These are phyloP conservation scores for Candida palmyrensis DNA, from an alignment of 805 yeast genomes.

Conservation along the genomic window DNA sequence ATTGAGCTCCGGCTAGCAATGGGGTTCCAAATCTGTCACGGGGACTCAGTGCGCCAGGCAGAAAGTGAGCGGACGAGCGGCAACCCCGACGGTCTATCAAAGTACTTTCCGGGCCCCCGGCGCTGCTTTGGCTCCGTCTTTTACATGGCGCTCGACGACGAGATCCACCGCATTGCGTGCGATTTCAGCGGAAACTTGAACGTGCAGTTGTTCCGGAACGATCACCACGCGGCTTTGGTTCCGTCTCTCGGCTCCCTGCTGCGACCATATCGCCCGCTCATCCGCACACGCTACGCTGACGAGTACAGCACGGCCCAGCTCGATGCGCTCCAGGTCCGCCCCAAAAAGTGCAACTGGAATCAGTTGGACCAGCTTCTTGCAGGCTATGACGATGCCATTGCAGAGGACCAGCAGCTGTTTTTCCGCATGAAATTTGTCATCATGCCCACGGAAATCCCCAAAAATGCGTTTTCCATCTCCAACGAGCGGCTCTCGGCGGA, in stretches of 20 bases:
- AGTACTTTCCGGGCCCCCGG: slow-evolving; percentile 43
- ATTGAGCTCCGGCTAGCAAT: slow-evolving; percentile 72
- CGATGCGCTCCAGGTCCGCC: slow-evolving; percentile 48
- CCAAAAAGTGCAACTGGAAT: slow-evolving; percentile 76
- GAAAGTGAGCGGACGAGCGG: slow-evolving; percentile 61
- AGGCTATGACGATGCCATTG: slow-evolving; percentile 75
- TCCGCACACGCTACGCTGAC: slow-evolving; percentile 76
- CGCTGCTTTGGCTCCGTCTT: slow-evolving; percentile 55
- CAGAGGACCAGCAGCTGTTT: slow-evolving; percentile 46
- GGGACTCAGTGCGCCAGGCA: slow-evolving; percentile 57
- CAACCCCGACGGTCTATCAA: slow-evolving; percentile 48
- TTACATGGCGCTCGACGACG: slow-evolving; percentile 73
- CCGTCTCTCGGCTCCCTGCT: slow-evolving; percentile 6
- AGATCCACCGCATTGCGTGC: slow-evolving; percentile 77
- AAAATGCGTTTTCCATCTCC: slow-evolving; percentile 41
- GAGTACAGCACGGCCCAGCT: slow-evolving; percentile 54
- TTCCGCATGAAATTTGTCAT: slow-evolving; percentile 80
- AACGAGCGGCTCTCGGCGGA: slow-evolving; percentile 71
- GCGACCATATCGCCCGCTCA: slow-evolving; percentile 30
- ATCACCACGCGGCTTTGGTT: slow-evolving; percentile 1
- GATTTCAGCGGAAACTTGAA: slow-evolving; percentile 69
- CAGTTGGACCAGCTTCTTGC: slow-evolving; percentile 87
- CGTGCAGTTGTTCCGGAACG: slow-evolving; percentile 63
- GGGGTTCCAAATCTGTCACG: slow-evolving; percentile 89
- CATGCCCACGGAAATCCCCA: slow-evolving; percentile 70